Conservation (phyloP, 2,329 filamentous ascomycete genomes). For the Aspergillus amoenus region DNA sequence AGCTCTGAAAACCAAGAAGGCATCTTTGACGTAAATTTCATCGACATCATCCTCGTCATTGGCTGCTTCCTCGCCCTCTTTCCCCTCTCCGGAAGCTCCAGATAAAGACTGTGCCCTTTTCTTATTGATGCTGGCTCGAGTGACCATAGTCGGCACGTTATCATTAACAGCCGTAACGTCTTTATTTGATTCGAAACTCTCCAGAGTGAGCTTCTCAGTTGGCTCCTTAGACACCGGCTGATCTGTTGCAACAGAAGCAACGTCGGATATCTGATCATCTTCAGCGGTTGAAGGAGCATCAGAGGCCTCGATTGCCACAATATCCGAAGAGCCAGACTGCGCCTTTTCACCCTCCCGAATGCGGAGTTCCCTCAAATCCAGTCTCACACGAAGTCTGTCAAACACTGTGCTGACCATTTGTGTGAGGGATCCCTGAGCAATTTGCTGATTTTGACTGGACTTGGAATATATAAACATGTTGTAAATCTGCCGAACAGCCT, state of each 20-base stretch:
- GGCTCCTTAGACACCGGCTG: constrained; percentile 54
- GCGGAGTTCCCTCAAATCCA: constrained; percentile 83
- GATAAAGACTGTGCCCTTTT: constrained; percentile 47
- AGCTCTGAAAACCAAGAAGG: constrained; percentile 93
- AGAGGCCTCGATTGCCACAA: constrained; percentile 36
- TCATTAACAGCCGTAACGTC: constrained; percentile 66
- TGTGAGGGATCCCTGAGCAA: constrained; percentile 92
- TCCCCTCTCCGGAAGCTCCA: constrained; percentile 36
- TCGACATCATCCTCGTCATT: constrained; percentile 69
- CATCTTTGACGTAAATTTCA: constrained; percentile 94
- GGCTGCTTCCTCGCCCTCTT: constrained; percentile 37
- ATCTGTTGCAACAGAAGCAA: constrained; percentile 35
- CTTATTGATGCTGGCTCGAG: constrained; percentile 53
- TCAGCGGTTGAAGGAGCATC: constrained; percentile 48
- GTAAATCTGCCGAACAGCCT: constrained; percentile 96
- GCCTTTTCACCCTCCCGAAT: constrained; percentile 44
- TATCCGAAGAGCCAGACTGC: constrained; percentile 33
- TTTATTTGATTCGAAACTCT: constrained; percentile 68
- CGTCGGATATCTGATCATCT: constrained; percentile 47
- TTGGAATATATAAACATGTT: constrained; percentile 97
- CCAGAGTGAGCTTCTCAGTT: constrained; percentile 62
- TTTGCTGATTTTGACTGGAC: constrained; percentile 90
- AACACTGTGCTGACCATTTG: constrained; percentile 99
- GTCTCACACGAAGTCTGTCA: constrained; percentile 81
- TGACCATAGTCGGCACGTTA: constrained; percentile 67